Base-by-base conservation (phyloP, 768 basidiomycete species). In the Trametes meyenii region DNA sequence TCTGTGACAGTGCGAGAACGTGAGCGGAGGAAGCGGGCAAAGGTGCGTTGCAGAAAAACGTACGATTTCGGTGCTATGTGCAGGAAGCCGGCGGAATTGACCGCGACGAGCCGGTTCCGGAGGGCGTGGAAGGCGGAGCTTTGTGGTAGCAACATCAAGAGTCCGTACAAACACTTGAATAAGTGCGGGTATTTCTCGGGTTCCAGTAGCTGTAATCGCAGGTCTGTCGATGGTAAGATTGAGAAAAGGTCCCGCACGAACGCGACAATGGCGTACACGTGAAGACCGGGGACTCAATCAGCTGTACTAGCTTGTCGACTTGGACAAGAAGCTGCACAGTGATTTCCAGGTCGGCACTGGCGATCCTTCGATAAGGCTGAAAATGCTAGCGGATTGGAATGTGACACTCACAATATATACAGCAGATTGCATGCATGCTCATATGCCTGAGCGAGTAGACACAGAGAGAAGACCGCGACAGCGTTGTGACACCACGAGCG, bases 401-500 rank as follows among this genome's bases (percentile, higher is more conserved):
- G 12, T 62, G 50, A 12, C 23, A 73, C 87, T 61, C 71, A 95
- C 96, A 99, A 98, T 61, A 97, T 98, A 63, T 93, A 89, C 17
- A 99, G 80, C 3, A 99, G 82, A 73, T 96, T 98, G 21, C 94
- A 96, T 1, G 96, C 97, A 74, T 99, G 97, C 73, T 99, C 97
- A 67, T 99, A 99, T 2, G 97, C 96, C 73, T 99, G 97, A 5
- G 97, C 97, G 24, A 99, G 81, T 29, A 99, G 81, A 73, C 97
- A 99, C 6, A 99, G 81, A 1, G 97, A 94, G 71, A 99, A 97
- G 1, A 94, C 94, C 0, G 97, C 90, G 44, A 98, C 96, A 1
- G 96, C 92, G 70, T 98, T 98, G 68, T 99, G 97, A 72, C 95
- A 98, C 97, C 97, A 99, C 19, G 95, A 98, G 19, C 94, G 84